phyloP scores from a whole-genome alignment of 768 basidiomycete genomes.

The Lactifluus echinatus region DNA sequence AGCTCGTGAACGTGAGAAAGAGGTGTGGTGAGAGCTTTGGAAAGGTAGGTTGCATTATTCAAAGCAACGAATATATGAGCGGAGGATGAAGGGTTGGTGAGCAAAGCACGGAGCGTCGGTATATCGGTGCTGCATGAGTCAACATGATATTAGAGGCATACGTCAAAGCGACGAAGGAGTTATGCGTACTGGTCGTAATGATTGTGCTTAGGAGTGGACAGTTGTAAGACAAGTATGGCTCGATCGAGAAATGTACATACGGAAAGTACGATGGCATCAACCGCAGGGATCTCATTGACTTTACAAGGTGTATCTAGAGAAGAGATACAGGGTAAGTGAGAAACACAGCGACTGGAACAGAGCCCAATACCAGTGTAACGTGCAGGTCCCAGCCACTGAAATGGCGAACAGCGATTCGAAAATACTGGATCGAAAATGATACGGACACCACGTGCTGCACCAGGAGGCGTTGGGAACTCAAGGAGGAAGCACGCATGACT shows the following conservation, averaged over 20 bases:
- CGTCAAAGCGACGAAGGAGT: background rate
- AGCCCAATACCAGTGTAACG: conserved; percentile 27
- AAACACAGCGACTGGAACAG: background rate
- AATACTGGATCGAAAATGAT: conserved; percentile 34
- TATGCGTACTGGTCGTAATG: conserved; percentile 31
- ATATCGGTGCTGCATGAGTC: conserved; percentile 26
- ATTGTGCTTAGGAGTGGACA: conserved; percentile 25
- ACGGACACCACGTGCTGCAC: conserved; percentile 31
- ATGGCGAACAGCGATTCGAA: conserved; percentile 30
- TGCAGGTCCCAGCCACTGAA: conserved; percentile 26
- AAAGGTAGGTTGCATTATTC: conserved; percentile 33
- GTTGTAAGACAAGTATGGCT: background rate
- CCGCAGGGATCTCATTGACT: conserved; percentile 37
- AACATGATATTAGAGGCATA: background rate
- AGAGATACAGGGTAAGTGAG: background rate
- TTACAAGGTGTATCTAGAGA: conserved; percentile 31
- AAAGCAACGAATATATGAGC: conserved; percentile 41
- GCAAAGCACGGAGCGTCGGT: conserved; percentile 27
- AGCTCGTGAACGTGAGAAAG: conserved; percentile 32
- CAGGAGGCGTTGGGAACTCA: conserved; percentile 29
- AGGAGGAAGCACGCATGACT: conserved; percentile 34
- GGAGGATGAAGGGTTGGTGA: conserved; percentile 15
- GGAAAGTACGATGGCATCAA: conserved; percentile 43
- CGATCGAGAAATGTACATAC: conserved; percentile 25
- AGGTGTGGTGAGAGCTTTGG: conserved; percentile 25